phyloP scores from a whole-genome alignment of 441 rosid species.

The Euphorbia corollata region DNA sequence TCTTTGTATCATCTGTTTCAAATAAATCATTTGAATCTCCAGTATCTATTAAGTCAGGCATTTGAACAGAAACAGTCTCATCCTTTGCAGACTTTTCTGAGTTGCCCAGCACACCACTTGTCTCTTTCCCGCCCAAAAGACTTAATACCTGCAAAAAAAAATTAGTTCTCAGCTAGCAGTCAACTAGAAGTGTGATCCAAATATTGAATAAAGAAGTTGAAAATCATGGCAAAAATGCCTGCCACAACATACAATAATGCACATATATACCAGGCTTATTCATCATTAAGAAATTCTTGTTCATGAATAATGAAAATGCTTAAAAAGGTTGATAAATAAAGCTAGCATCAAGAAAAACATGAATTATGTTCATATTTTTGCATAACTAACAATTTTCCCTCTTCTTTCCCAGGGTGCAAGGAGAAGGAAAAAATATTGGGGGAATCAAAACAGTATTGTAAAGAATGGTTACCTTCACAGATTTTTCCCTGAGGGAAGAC shows the following conservation, averaged over 20 bases:
- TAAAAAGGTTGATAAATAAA: background rate
- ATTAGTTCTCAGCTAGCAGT: background rate
- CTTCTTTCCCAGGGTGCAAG: background rate
- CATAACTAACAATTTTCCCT: background rate
- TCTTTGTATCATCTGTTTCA: constrained; percentile 36
- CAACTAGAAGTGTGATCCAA: background rate
- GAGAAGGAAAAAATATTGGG: background rate
- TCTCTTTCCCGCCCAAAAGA: constrained; percentile 55
- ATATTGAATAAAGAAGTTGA: constrained; percentile 3
- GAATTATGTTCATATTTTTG: background rate
- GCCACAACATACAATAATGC: background rate
- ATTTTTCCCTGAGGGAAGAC: constrained; percentile 80
- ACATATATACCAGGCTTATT: background rate
- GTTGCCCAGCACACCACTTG: constrained; percentile 32
- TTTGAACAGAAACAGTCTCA: constrained; percentile 40
- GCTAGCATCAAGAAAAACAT: background rate
- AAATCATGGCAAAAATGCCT: background rate
- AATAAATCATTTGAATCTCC: constrained; percentile 47
- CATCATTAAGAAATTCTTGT: background rate
- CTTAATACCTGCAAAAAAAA: constrained; percentile 53
- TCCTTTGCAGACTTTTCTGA: constrained; percentile 42
- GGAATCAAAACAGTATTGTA: constrained; percentile 1
- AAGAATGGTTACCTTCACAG: constrained; percentile 51
- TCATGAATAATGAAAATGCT: background rate
- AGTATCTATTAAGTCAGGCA: constrained; percentile 85